Conservation (phyloP, 2,329 filamentous ascomycete genomes). For the Aspergillus sp. region DNA sequence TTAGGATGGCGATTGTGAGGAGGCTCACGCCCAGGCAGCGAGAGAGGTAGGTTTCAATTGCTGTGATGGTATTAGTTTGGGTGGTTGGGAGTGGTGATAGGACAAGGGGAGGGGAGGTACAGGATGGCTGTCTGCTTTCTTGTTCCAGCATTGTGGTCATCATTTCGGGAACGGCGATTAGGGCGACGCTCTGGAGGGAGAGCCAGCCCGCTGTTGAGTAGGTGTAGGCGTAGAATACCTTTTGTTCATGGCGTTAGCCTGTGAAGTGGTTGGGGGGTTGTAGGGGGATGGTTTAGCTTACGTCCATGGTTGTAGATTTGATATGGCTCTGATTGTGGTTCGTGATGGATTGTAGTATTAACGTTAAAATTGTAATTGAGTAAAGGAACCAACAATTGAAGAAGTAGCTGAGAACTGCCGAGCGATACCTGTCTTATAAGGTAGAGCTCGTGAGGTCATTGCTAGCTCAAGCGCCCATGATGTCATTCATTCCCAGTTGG, state of each 20-base stretch:
- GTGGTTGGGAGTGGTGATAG: no score
- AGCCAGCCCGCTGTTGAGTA: constrained; percentile 50
- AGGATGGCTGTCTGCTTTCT: constrained; percentile 53
- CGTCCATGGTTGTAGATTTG: constrained; percentile 21
- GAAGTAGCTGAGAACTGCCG: background rate
- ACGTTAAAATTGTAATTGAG: no score
- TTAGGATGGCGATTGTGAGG: constrained; percentile 63
- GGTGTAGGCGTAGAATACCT: constrained; percentile 50
- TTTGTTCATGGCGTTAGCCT: background rate
- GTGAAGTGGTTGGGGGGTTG: background rate
- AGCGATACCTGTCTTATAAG: background rate
- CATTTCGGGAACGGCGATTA: constrained; percentile 62
- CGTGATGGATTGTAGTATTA: no score
- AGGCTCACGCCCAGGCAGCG: constrained; percentile 69
- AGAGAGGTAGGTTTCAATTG: constrained; percentile 71
- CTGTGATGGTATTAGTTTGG: constrained; percentile 34
- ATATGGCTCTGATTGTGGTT: background rate
- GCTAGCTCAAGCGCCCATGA: constrained; percentile 4
- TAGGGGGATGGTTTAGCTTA: constrained; percentile 8
- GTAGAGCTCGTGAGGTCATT: constrained; percentile 7
- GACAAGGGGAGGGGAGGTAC: no score
- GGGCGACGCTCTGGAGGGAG: constrained; percentile 50
- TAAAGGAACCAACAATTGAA: background rate
- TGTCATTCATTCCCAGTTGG: background rate
- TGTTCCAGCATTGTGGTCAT: constrained; percentile 61